Conservation (phyloP, 2,329 filamentous ascomycete genomes). For the Claviceps pazoutovae region DNA sequence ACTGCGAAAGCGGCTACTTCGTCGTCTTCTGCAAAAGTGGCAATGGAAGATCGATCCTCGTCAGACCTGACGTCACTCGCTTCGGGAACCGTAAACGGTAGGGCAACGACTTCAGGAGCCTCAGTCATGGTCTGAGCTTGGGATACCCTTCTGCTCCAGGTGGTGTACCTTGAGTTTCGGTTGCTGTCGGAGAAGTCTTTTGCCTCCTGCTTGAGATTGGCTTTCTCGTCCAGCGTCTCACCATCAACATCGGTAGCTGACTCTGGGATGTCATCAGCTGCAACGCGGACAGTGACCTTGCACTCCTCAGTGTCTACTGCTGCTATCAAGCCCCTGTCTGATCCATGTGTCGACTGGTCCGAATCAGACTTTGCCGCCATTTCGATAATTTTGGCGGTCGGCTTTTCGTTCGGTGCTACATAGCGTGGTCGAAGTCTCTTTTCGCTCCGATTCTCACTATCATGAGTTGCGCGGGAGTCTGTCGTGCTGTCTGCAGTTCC, state of each 20-base stretch:
- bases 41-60: slow-evolving; percentile 49
- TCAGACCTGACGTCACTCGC: slow-evolving; percentile 26
- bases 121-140: slow-evolving; percentile 17
- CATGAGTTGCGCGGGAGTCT: slow-evolving; percentile 34
- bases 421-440: slow-evolving; percentile 25
- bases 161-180: slow-evolving; percentile 11
- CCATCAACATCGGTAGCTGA: slow-evolving; percentile 13
- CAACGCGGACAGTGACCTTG: slow-evolving; percentile 39
- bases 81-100: slow-evolving; percentile 49
- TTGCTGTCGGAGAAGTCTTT: slow-evolving; percentile 7
- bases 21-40: slow-evolving; percentile 52
- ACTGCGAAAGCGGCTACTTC: slow-evolving; percentile 18
- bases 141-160: slow-evolving; percentile 7
- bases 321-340: slow-evolving; percentile 26
- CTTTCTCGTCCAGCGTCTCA: slow-evolving; percentile 18
- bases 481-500: slow-evolving; percentile 25
- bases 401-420: slow-evolving; percentile 20
- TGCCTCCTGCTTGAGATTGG: slow-evolving; percentile 9
- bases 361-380: slow-evolving; percentile 33
- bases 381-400: slow-evolving; percentile 37
- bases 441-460: slow-evolving; percentile 34
- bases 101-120: slow-evolving; percentile 40
- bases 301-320: slow-evolving; percentile 27
- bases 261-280: slow-evolving; percentile 30
- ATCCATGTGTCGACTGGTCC: slow-evolving; percentile 14